A percentile compares a stretch with the other conserved stretches of the same genome.
phyloP scores from a whole-genome alignment of 2,329 filamentous ascomycete genomes.

The Aspergillus chevalieri region DNA sequence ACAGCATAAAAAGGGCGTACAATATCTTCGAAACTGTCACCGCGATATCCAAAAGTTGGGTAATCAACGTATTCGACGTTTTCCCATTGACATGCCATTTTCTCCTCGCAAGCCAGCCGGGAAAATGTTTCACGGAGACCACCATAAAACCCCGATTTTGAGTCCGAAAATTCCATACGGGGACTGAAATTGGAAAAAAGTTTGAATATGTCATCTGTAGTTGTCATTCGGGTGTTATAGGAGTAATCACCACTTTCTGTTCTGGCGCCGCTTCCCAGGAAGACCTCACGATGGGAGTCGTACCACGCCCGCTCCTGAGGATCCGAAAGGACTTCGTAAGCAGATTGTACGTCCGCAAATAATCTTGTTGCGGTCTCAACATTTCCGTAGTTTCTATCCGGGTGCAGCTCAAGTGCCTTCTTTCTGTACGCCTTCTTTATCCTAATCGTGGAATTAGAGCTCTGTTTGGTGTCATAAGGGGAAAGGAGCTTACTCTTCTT shows the following conservation, averaged over 20 bases:
- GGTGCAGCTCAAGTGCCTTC: conserved; percentile 89
- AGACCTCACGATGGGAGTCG: conserved; percentile 83
- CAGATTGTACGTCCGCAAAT: conserved; percentile 88
- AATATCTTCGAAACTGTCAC: conserved; percentile 67
- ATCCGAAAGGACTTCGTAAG: conserved; percentile 93
- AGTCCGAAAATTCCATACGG: conserved; percentile 72
- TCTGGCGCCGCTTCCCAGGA: conserved; percentile 59
- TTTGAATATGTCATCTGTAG: conserved; percentile 68
- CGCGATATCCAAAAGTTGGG: conserved; percentile 73
- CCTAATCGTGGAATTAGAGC: conserved; percentile 37
- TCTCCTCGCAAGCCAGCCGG: conserved; percentile 73
- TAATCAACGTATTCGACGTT: conserved; percentile 58
- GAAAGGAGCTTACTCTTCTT: conserved; percentile 62
- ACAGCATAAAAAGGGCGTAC: conserved; percentile 73
- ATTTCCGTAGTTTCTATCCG: conserved; percentile 86
- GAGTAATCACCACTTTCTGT: conserved; percentile 51
- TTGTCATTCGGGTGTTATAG: conserved; percentile 68
- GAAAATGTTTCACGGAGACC: conserved; percentile 71
- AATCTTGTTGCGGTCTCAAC: conserved; percentile 73
- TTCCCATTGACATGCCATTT: conserved; percentile 65
- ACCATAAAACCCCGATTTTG: conserved; percentile 76
- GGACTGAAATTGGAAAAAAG: conserved; percentile 76
- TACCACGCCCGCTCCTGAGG: conserved; percentile 96
- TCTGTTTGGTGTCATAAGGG: conserved; percentile 2
- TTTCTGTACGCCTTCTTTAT: conserved; percentile 90